Percentiles rank a stretch among this genome's conserved stretches.
These are phyloP conservation scores for Psophocarpus tetragonolobus DNA, from an alignment of 306 rosid species.

Conservation along the genomic window DNA sequence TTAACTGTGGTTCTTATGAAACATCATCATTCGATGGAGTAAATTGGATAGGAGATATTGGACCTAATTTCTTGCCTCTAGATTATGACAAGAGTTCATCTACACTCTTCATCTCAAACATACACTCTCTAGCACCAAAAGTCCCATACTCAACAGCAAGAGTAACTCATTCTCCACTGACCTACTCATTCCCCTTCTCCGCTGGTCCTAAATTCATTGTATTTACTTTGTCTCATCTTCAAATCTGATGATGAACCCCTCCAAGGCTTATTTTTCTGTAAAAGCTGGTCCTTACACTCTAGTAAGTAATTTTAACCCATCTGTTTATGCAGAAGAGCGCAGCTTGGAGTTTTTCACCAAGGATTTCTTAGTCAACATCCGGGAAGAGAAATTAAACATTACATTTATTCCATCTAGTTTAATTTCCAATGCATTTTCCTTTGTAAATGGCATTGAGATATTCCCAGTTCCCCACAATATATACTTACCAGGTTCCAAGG, in stretches of 20 bases:
- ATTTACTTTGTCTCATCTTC: slow-evolving; percentile 47
- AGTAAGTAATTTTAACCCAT: slow-evolving; percentile 49
- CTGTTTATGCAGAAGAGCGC: slow-evolving; percentile 34
- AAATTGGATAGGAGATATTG: slow-evolving; percentile 42
- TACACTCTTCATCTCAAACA: slow-evolving; percentile 14
- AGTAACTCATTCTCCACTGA: slow-evolving; percentile 35
- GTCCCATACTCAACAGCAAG: slow-evolving; percentile 47
- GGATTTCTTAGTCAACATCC: slow-evolving; percentile 45
- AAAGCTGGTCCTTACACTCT: slow-evolving; percentile 52
- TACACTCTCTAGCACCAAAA: neutral
- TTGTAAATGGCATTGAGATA: slow-evolving; percentile 69
- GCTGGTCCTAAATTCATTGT: slow-evolving; percentile 55
- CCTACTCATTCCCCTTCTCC: slow-evolving; percentile 43
- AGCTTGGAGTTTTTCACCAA: slow-evolving; percentile 19
- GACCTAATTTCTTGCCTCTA: slow-evolving; percentile 32
- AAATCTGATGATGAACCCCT: neutral
- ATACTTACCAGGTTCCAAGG: slow-evolving; percentile 36
- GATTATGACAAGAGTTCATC: slow-evolving; percentile 28
- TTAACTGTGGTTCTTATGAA: slow-evolving; percentile 38
- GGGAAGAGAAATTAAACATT: slow-evolving; percentile 39
- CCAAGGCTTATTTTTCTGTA: slow-evolving; percentile 54
- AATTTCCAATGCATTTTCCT: slow-evolving; percentile 47
- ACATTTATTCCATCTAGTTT: slow-evolving; percentile 44
- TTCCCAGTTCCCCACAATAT: slow-evolving; percentile 58
- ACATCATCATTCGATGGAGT: slow-evolving; percentile 38